Evolutionary conservation across 371 early-diverging fungal species (phyloP).

Genomic region (Rhizopus stolonifer): DNA sequence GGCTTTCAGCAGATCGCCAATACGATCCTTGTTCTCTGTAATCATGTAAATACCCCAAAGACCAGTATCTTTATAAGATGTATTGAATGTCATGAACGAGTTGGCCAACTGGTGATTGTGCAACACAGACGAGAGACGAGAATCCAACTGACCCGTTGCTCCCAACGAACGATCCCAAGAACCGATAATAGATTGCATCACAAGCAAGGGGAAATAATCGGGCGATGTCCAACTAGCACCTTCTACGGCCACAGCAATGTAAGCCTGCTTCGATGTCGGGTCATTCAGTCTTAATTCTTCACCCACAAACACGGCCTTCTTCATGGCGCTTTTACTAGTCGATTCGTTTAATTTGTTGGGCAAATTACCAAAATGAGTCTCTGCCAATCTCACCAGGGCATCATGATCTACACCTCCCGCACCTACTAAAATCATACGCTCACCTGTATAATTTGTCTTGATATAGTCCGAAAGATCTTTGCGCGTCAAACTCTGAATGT

Average conservation of each 20-base stretch:
- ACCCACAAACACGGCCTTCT: constrained; percentile 76
- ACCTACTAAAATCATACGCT: constrained; percentile 91
- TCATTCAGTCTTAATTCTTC: constrained; percentile 90
- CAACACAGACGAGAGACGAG: constrained; percentile 79
- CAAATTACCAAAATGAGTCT: constrained; percentile 75
- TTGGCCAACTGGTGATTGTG: constrained; percentile 84
- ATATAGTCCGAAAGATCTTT: constrained; percentile 83
- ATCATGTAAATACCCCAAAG: constrained; percentile 93
- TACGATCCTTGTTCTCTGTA: constrained; percentile 72
- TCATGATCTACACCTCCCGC: constrained; percentile 94
- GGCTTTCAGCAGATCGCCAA: constrained; percentile 87
- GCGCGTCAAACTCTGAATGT: constrained; percentile 79
- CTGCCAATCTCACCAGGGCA: constrained; percentile 85
- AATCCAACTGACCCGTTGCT: constrained; percentile 79
- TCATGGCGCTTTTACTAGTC: constrained; percentile 32
- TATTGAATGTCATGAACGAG: constrained; percentile 96
- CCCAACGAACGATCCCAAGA: constrained; percentile 92
- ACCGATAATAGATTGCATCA: constrained; percentile 90
- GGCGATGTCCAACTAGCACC: constrained; percentile 88
- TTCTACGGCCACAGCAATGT: constrained; percentile 94
- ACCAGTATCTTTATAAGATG: constrained; percentile 94
- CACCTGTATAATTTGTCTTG: constrained; percentile 83
- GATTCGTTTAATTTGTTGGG: constrained; percentile 44
- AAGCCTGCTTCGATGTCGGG: constrained; percentile 90
- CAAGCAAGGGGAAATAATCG: constrained; percentile 91